Evolutionary conservation across 1,284 basidiomycete genomes (phyloP).

Genomic region (Ceratobasidium theobromae): DNA sequence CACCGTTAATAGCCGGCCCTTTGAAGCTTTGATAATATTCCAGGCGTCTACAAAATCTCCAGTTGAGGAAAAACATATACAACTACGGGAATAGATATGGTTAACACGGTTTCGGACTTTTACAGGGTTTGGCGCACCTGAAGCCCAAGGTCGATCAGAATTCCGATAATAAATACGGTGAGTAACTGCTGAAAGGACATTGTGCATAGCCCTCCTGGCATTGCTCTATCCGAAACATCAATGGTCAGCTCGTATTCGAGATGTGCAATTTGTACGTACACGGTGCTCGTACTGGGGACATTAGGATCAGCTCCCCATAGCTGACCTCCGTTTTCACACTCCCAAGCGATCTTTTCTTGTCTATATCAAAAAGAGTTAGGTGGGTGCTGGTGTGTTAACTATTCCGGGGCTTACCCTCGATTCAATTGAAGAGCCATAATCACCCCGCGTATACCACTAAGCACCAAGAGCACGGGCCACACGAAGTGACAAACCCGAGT

Average conservation of each 20-base stretch:
- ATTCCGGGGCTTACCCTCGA: conserved; percentile 54
- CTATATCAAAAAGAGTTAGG: conserved; percentile 43
- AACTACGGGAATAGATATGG: conserved; percentile 46
- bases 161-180: conserved; percentile 64
- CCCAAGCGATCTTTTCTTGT: conserved; percentile 71
- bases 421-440: conserved; percentile 74
- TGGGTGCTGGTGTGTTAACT: conserved; percentile 14
- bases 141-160: conserved; percentile 66
- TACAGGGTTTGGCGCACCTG: conserved; percentile 53
- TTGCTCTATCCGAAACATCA: conserved; percentile 27
- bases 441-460: conserved; percentile 65
- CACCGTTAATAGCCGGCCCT: conserved; percentile 46
- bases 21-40: conserved; percentile 67
- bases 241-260: background rate
- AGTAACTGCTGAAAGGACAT: conserved; percentile 65
- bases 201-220: conserved; percentile 64
- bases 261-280: conserved; percentile 37
- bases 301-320: conserved; percentile 58
- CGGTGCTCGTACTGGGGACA: conserved; percentile 47
- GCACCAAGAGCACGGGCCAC: conserved; percentile 72
- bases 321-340: conserved; percentile 72
- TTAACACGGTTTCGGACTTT: conserved; percentile 34
- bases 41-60: conserved; percentile 68
- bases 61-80: conserved; percentile 72
- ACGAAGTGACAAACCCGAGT: conserved; percentile 66